Base-by-base conservation (phyloP, 2,329 filamentous ascomycete species). In the Ambrosiella xylebori region DNA sequence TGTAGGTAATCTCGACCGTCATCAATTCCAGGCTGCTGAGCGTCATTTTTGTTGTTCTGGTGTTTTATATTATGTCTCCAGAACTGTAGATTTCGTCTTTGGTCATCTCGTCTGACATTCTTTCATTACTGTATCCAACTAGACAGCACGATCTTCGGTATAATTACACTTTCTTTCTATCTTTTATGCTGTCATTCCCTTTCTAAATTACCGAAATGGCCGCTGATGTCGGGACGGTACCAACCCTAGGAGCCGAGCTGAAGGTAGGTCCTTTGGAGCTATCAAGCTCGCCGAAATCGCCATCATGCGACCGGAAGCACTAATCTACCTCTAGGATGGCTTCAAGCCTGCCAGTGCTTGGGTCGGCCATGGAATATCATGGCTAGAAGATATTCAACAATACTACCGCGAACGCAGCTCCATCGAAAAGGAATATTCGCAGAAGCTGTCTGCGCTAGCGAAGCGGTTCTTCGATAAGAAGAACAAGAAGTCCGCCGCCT, bases 391-490 rank as follows among this genome's bases (percentile, higher is more conserved):
- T 66, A 87, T 98, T 62, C 88, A 98, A 70, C 84, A 88, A 67
- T 98, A 97, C 75, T 98, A 97, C 75, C 87, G 93, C 63, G 93
- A 98, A 71, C 82, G 94, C 59, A 88, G 88, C 67, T 82, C 76
- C 40, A 95, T 98, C 69, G 93, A 98, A 73, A 96, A 95, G 73
- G 94, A 98, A 69, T 97, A 98, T 70, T 86, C 88, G 65, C 79
- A 85, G 63, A 97, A 91, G 71, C 81, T 98, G 63, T 86, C 81
- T 64, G 82, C 82, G 1, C 75, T 98, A 55, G 93, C 91, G 58
- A 95, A 93, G 75, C 96, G 93, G 70, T 97, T 96, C 74, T 93
- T 88, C 67, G 94, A 98, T 66, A 94, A 94, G 76, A 98, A 97
- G 76, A 82, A 87, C 52, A 89, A 84, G 71, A 96, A 93, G 73